Conservation (phyloP, 2,329 filamentous ascomycete species). For the Lasiodiplodia theobromae region DNA sequence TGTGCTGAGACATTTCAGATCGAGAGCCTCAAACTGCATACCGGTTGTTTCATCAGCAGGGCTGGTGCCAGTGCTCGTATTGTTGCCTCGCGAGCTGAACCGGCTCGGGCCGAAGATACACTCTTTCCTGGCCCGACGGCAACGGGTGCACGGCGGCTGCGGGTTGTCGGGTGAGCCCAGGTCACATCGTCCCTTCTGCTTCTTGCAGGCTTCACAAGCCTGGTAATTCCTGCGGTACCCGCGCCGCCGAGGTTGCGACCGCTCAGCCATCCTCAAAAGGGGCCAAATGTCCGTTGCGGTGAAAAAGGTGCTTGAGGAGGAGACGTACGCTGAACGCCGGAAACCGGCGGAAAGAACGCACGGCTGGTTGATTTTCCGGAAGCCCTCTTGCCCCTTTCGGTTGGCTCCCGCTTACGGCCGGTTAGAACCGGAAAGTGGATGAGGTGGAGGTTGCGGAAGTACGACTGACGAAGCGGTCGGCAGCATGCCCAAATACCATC, state of each 20-base stretch:
- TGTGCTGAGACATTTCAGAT: background rate
- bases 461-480: background rate
- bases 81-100: conserved; percentile 7
- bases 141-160: conserved; percentile 26
- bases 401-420: conserved; percentile 11
- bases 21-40: background rate
- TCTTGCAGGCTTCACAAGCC: conserved; percentile 27
- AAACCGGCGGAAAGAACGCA: conserved; percentile 17
- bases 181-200: conserved; percentile 28
- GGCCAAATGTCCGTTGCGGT: conserved; percentile 2
- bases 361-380: conserved; percentile 24
- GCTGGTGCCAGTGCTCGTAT: conserved; percentile 13
- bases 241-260: conserved; percentile 9
- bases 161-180: conserved; percentile 23
- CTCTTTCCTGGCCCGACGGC: conserved; percentile 22
- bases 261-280: conserved; percentile 18
- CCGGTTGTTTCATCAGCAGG: conserved; percentile 1
- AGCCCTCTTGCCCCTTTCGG: conserved; percentile 5
- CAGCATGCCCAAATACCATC: conserved; percentile 3
- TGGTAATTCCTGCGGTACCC: conserved; percentile 27
- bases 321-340: conserved; percentile 10
- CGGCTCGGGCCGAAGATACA: conserved; percentile 29
- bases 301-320: background rate
- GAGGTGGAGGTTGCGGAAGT: background rate
- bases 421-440: background rate